Evolutionary conservation across 768 basidiomycete species (phyloP).

Genomic region (Lentinula boryana): DNA sequence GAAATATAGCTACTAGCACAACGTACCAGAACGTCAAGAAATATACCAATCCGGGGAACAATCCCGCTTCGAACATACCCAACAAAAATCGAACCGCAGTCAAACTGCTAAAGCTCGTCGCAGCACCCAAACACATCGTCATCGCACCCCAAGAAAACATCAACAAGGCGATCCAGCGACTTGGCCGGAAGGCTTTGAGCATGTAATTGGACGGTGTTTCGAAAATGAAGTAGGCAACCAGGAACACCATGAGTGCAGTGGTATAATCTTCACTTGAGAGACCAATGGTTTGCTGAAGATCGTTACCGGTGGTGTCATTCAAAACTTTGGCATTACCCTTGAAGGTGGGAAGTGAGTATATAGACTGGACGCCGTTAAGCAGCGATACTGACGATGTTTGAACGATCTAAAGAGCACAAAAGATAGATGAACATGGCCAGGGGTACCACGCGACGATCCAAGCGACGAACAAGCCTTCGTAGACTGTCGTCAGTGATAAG

Average conservation of each 20-base stretch:
- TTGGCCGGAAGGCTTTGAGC: constrained; percentile 30
- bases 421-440: constrained; percentile 31
- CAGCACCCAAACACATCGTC: constrained; percentile 29
- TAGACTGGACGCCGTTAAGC: neutral
- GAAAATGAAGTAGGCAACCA: constrained; percentile 32
- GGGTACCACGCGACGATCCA: constrained; percentile 29
- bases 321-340: constrained; percentile 25
- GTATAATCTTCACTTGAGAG: constrained; percentile 25
- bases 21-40: constrained; percentile 41
- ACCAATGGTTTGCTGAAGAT: constrained; percentile 20
- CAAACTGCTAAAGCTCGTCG: constrained; percentile 30
- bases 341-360: constrained; percentile 3
- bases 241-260: constrained; percentile 31
- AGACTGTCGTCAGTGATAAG: neutral
- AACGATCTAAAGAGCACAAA: constrained; percentile 24
- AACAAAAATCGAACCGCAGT: constrained; percentile 36
- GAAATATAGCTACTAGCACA: neutral
- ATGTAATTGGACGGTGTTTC: constrained; percentile 35
- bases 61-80: constrained; percentile 35
- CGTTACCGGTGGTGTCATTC: constrained; percentile 24
- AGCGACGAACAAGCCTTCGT: constrained; percentile 15
- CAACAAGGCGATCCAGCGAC: constrained; percentile 32
- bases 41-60: constrained; percentile 36
- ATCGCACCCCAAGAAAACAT: constrained; percentile 34
- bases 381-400: constrained; percentile 13